Percentiles rank a stretch among this genome's conserved stretches.
Evolutionary conservation across 257 asterid species (phyloP).

Genomic region (Plectranthus barbatus): DNA sequence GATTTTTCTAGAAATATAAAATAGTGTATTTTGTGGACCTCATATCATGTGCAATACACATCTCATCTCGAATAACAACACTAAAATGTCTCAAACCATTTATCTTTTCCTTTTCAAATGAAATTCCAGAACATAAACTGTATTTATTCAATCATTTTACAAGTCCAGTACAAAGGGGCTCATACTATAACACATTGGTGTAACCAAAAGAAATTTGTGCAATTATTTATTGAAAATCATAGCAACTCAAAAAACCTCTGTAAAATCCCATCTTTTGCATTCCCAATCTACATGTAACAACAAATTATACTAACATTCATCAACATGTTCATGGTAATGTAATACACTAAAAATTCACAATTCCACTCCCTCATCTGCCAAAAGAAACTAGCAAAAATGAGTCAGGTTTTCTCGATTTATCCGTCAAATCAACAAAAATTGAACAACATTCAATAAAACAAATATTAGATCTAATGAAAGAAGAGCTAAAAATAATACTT

Average conservation of each 20-base stretch:
- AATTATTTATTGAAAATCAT: too few relatives aligned
- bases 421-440: conserved; percentile 75
- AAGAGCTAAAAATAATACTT: conserved; percentile 13
- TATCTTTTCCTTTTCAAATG: too few relatives aligned
- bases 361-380: neutral
- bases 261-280: too few relatives aligned
- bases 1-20: neutral
- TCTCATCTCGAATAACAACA: too few relatives aligned
- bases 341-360: conserved; percentile 1
- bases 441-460: conserved; percentile 1
- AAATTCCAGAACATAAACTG: too few relatives aligned
- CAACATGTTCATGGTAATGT: neutral
- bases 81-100: too few relatives aligned
- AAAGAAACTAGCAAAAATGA: conserved; percentile 11
- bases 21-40: neutral
- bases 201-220: too few relatives aligned
- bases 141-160: too few relatives aligned
- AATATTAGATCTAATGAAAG: conserved; percentile 1
- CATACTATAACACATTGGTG: too few relatives aligned
- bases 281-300: too few relatives aligned
- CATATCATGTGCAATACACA: neutral
- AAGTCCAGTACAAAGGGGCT: too few relatives aligned
- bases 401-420: conserved; percentile 91
- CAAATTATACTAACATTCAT: neutral
- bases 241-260: too few relatives aligned